Conservation (phyloP, 1,139 yeast species). For the Pichia sp. region DNA sequence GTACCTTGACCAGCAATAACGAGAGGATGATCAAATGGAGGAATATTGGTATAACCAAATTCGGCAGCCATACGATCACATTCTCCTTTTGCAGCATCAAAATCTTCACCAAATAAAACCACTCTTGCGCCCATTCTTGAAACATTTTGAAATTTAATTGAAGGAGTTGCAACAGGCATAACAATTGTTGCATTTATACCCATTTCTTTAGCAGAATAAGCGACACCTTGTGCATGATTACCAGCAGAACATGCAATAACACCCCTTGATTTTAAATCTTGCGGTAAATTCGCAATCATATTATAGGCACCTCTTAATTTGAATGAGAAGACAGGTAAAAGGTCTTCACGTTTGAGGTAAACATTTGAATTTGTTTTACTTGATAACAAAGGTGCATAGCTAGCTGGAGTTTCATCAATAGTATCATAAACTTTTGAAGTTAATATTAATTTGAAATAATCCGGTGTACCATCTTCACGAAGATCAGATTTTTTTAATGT, state of each 20-base stretch:
- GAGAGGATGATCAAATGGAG: constrained; percentile 96
- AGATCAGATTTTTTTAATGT: constrained; percentile 48
- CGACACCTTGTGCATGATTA: constrained; percentile 98
- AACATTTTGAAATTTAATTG: constrained; percentile 87
- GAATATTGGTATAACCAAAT: constrained; percentile 78
- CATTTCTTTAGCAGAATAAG: constrained; percentile 77
- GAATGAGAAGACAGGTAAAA: constrained; percentile 91
- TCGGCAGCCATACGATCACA: constrained; percentile 65
- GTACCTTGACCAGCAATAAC: constrained; percentile 99
- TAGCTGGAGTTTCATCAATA: constrained; percentile 81
- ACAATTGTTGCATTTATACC: constrained; percentile 93
- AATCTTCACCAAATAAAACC: constrained; percentile 87
- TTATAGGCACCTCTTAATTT: constrained; percentile 96
- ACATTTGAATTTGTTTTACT: constrained; percentile 69
- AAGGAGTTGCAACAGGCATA: constrained; percentile 96
- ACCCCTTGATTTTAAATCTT: constrained; percentile 67
- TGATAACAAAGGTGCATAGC: constrained; percentile 69
- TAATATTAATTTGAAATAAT: constrained; percentile 79
- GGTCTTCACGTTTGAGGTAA: constrained; percentile 80
- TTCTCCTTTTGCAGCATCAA: constrained; percentile 87
- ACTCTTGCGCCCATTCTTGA: constrained; percentile 91
- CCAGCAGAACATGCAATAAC: constrained; percentile 99
- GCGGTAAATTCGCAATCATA: constrained; percentile 83
- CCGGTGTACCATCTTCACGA: constrained; percentile 67
- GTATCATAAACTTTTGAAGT: constrained; percentile 95